Evolutionary conservation across 768 basidiomycete species (phyloP), one percentile per base, ranked within the genome.

Genomic region (Leccinum barrowsii): DNA sequence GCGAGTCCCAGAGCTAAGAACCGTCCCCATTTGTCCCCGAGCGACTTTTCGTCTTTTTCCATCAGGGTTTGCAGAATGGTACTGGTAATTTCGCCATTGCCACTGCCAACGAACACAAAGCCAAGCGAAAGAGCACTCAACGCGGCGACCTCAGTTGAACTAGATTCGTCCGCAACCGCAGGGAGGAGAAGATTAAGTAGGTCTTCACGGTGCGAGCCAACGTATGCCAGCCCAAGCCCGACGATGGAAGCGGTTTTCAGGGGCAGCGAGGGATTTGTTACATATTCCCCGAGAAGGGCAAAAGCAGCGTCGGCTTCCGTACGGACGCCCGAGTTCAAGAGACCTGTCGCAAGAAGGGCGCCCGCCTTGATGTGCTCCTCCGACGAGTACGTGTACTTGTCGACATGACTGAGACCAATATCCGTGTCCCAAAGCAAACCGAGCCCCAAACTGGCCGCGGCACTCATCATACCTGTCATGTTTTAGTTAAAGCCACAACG

Each of bases 331-430:
- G 86, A 85, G 73, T 94, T 94, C 34, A 98, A 79, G 59, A 98
- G 86, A 60, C 97, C 97, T 11, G 90, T 98, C 0, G 96, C 97
- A 32, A 99, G 83, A 51, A 98, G 83, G 11, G 96, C 94, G 50
- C 97, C 97, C 34, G 95, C 92, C 85, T 98, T 98, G 81, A 98
- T 98, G 73, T 94, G 82, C 71, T 99, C 97, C 65, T 99, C 97
- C 1, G 90, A 76, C 0, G 93, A 94, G 70, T 98, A 98, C 22
- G 95, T 92, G 77, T 98, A 98, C 74, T 93, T 97, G 78, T 99
- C 97, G 64, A 98, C 88, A 63, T 96, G 93, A 67, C 86, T 88
- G 42, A 98, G 80, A 65, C 97, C 97, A 57, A 90, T 82, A 57
- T 98, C 97, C 8, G 92, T 92, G 69, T 98, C 94, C 97, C 97